Percentiles rank a stretch among this genome's conserved stretches.
Conservation (phyloP, 2,329 filamentous ascomycete species). For the Raffaelea ambrosiae region DNA sequence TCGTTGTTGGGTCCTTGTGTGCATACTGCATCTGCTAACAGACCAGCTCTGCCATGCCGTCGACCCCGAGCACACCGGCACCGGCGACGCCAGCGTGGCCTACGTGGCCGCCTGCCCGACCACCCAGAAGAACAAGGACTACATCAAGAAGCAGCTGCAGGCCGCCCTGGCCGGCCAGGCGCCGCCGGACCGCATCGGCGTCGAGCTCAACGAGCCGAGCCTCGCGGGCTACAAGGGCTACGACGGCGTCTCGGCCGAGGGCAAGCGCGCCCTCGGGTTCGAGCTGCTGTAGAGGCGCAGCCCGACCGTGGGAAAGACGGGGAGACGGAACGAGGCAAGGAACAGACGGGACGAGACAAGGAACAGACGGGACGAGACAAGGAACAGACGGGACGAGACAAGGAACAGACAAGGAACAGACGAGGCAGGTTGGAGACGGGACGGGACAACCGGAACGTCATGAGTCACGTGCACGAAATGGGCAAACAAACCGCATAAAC, state of each 20-base stretch:
- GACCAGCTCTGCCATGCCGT: conserved; percentile 3
- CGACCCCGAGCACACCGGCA: conserved; percentile 1
- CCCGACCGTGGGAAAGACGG: too few species aligned
- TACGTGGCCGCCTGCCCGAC: background rate
- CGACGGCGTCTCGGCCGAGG: background rate
- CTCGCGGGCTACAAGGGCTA: background rate
- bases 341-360: too few species aligned
- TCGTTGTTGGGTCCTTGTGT: background rate
- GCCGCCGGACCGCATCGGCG: background rate
- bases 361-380: too few species aligned
- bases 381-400: too few species aligned
- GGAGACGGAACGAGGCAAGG: too few species aligned
- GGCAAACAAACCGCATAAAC: too few species aligned
- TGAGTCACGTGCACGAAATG: too few species aligned
- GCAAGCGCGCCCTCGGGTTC: background rate
- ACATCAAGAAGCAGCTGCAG: background rate
- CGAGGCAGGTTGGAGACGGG: too few species aligned
- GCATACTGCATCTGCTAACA: background rate
- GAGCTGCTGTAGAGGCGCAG: background rate
- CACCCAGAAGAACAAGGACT: background rate
- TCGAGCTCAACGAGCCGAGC: background rate
- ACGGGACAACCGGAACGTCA: too few species aligned
- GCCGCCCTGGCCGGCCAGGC: background rate
- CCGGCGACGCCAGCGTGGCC: background rate
- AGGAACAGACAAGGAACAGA: too few species aligned